Percentiles rank a stretch among this genome's conserved stretches.
phyloP scores from a whole-genome alignment of 305 asterid genomes.

The Plantago lanceolata region DNA sequence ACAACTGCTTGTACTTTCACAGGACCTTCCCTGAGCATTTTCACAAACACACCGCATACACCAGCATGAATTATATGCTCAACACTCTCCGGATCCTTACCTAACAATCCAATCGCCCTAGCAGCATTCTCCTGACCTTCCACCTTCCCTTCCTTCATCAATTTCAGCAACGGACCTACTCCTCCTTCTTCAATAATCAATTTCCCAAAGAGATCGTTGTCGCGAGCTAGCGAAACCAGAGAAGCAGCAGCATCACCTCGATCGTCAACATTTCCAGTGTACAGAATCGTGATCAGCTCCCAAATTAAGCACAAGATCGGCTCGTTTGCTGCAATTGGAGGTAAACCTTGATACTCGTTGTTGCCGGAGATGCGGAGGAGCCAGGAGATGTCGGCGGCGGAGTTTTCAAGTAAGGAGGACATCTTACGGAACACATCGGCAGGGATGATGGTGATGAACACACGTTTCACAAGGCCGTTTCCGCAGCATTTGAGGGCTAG shows the following conservation, averaged over 20 bases:
- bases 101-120: conserved; percentile 46
- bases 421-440: conserved; percentile 66
- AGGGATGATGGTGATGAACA: conserved; percentile 69
- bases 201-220: conserved; percentile 41
- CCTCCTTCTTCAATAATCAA: conserved; percentile 57
- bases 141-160: conserved; percentile 40
- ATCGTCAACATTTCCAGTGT: conserved; percentile 38
- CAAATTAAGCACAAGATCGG: conserved; percentile 73
- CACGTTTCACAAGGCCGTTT: conserved; percentile 64
- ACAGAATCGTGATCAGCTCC: conserved; percentile 66
- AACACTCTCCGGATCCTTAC: conserved; percentile 44
- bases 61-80: conserved; percentile 49
- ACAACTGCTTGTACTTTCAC: conserved; percentile 45
- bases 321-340: conserved; percentile 85
- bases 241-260: conserved; percentile 47
- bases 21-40: conserved; percentile 42
- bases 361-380: conserved; percentile 72
- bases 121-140: conserved; percentile 53
- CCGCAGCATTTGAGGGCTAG: conserved; percentile 67
- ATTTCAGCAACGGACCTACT: conserved; percentile 39
- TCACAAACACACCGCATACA: conserved; percentile 40
- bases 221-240: conserved; percentile 40
- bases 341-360: conserved; percentile 58
- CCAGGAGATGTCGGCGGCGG: conserved; percentile 85
- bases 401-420: conserved; percentile 56